Percentiles rank a stretch among this genome's conserved stretches.
Conservation (phyloP, 1,139 yeast genomes). For the Kazachstania sp. region DNA sequence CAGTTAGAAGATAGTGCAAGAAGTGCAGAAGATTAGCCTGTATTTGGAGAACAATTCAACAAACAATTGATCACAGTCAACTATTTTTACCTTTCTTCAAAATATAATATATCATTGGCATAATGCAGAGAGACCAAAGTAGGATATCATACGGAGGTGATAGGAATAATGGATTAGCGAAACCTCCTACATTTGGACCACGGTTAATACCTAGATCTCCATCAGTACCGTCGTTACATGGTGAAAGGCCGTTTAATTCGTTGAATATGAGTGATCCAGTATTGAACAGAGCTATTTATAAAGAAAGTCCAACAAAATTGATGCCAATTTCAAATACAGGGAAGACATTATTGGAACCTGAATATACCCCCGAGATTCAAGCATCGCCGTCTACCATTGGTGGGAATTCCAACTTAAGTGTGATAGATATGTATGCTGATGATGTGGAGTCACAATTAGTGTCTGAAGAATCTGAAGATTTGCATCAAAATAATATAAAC, state of each 20-base stretch:
- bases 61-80: too few relatives aligned
- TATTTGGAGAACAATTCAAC: too few relatives aligned
- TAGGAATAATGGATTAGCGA: not conserved
- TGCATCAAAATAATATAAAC: not conserved
- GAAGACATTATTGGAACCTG: not conserved
- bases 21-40: too few relatives aligned
- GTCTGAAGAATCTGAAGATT: slow-evolving; percentile 8
- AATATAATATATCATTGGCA: too few relatives aligned
- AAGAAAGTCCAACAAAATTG: not conserved
- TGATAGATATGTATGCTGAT: slow-evolving; percentile 25
- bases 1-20: too few relatives aligned
- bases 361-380: not conserved
- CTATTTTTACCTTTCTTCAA: too few relatives aligned
- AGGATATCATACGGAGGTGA: not conserved
- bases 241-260: slow-evolving; percentile 1
- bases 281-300: not conserved
- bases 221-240: slow-evolving; percentile 27
- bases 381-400: slow-evolving; percentile 8
- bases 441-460: slow-evolving; percentile 6
- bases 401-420: slow-evolving; percentile 20
- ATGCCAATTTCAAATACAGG: not conserved
- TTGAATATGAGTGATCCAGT: slow-evolving; percentile 2
- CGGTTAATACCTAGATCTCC: slow-evolving; percentile 17
- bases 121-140: not conserved
- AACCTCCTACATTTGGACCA: not conserved